phyloP scores from a whole-genome alignment of 345 rosid genomes.

The Dimocarpus longan region DNA sequence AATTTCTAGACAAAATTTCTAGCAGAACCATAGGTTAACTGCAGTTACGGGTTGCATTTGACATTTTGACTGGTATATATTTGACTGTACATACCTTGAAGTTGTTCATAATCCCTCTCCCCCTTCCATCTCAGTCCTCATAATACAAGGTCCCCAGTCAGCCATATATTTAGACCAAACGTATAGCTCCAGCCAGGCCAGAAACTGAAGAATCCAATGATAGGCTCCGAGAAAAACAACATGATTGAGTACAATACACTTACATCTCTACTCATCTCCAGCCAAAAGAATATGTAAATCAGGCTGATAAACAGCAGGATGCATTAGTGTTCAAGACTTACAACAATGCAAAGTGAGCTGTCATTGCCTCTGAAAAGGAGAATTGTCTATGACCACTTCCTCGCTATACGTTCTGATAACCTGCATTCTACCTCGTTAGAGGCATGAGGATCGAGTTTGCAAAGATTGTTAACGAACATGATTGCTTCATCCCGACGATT shows the following conservation, averaged over 20 bases:
- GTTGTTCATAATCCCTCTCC: neutral
- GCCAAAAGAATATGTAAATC: neutral
- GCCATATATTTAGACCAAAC: neutral
- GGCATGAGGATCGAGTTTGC: slow-evolving; percentile 62
- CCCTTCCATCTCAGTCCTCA: neutral
- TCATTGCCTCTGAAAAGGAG: neutral
- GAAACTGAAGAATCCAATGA: neutral
- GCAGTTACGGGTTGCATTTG: neutral
- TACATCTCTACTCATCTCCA: slow-evolving; percentile 7
- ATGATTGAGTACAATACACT: neutral
- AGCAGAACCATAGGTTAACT: neutral
- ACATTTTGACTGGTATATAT: neutral
- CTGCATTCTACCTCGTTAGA: slow-evolving; percentile 56
- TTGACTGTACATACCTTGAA: slow-evolving; percentile 8
- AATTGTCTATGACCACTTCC: slow-evolving; percentile 54
- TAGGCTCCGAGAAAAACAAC: too few species aligned
- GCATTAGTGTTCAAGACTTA: neutral
- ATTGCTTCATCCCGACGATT: slow-evolving; percentile 62
- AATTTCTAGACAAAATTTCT: neutral
- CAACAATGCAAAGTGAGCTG: neutral
- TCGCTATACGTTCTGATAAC: slow-evolving; percentile 59
- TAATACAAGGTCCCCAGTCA: neutral
- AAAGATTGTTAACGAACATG: slow-evolving; percentile 55
- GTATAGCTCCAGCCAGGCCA: neutral
- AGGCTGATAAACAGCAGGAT: neutral